phyloP scores from a whole-genome alignment of 2,329 filamentous ascomycete genomes.

The Colletotrichum caudatum region DNA sequence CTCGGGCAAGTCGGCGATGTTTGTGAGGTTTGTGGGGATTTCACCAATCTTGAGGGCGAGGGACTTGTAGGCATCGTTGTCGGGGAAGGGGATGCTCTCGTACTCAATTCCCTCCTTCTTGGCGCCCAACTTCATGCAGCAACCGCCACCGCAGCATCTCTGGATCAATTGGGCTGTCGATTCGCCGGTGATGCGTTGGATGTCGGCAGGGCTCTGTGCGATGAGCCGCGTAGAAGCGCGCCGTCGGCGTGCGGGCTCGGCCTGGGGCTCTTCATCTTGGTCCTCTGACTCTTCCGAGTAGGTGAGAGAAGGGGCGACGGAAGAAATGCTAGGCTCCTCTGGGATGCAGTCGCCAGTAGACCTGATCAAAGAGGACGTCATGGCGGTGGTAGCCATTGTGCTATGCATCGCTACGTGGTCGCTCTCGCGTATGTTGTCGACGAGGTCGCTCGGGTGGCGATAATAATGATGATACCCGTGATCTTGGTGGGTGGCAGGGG shows the following conservation, averaged over 20 bases:
- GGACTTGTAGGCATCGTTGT: constrained; percentile 87
- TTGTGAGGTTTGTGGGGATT: constrained; percentile 79
- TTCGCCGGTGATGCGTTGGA: constrained; percentile 74
- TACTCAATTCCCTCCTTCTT: constrained; percentile 62
- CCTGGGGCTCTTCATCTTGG: constrained; percentile 61
- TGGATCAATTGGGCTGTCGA: constrained; percentile 71
- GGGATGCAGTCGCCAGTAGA: constrained; percentile 58
- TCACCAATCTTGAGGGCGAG: constrained; percentile 81
- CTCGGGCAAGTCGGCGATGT: constrained; percentile 77
- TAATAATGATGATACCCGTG: constrained; percentile 12
- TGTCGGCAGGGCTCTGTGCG: constrained; percentile 71
- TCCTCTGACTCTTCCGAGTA: constrained; percentile 74
- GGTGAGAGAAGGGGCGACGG: constrained; percentile 70
- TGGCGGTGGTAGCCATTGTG: constrained; percentile 51
- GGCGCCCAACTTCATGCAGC: constrained; percentile 65
- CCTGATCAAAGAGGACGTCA: constrained; percentile 56
- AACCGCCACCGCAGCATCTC: constrained; percentile 74
- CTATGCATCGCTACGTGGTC: constrained; percentile 27
- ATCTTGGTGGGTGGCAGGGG: constrained; percentile 23
- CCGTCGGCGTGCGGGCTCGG: constrained; percentile 61
- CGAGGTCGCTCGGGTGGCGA: constrained; percentile 19
- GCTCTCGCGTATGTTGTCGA: constrained; percentile 16
- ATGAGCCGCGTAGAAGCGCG: constrained; percentile 78
- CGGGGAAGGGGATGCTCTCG: constrained; percentile 70
- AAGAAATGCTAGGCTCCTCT: constrained; percentile 60